Base-by-base conservation (phyloP, 2,329 filamentous ascomycete species). In the Hypoxylon sp. region DNA sequence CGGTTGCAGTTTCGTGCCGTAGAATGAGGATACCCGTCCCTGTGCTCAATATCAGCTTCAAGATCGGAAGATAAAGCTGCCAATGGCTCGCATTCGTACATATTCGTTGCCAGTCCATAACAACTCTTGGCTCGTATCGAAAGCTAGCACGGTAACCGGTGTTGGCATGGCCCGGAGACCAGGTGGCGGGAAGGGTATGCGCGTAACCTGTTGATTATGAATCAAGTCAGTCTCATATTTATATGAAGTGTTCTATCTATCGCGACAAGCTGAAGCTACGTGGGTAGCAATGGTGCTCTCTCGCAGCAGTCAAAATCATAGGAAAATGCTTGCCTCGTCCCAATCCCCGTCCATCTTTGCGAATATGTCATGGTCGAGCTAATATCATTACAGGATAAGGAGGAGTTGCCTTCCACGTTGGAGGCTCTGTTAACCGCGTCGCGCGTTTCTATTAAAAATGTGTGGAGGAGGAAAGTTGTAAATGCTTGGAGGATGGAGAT, bases 81-180 rank as follows among this genome's bases (percentile, higher is more conserved):
- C 21, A 9, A 40, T 7, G 17, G 26, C 2, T 15, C 43, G 59
- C 50, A 62, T 53, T 64, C 83, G 77, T 78, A 94, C 90, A 78
- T 87, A 90, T 75, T 94, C 90, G 71, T 94, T 96, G 35, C 92
- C 95, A 2, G 87, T 85, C 94, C 95, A 99, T 43, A 99, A 75
- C 25, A 99, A 80, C 71, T 99, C 94, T 70, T 96, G 89, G 27
- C 81, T 80, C 49, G 88, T 88, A 71, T 99, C 94, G 72, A 99
- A 99, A 36, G 89, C 88, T 71, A 97, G 82, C 2, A 91, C 87
- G 32, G 89, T 87, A 61, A 91, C 84, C 49, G 84, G 84, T 15
- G 88, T 88, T 31, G 86, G 81, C 65, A 88, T 76, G 60, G 81
- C 81, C 75, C 88, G 86, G 65, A 84, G 78, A 68, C 84, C 87